phyloP scores from a whole-genome alignment of 73 alveolate species.

The Paramecium pentaurelia region DNA sequence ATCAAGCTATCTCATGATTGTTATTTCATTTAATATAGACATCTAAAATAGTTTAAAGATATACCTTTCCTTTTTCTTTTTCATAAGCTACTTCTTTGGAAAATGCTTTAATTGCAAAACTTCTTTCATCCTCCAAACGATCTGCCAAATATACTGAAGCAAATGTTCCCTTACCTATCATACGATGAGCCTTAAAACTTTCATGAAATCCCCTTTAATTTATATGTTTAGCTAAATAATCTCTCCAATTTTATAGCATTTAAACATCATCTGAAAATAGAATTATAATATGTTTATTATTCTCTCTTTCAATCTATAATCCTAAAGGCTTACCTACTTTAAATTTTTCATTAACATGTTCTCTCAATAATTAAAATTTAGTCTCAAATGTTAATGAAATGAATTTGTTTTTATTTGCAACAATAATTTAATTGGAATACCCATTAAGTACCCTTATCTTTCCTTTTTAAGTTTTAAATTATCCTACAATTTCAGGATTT shows the following conservation, averaged over 20 bases:
- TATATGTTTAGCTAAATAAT: slow-evolving; percentile 27
- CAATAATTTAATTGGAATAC: background rate
- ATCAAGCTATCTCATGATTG: slow-evolving; percentile 81
- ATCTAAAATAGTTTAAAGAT: slow-evolving; percentile 14
- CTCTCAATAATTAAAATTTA: background rate
- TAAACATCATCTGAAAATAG: slow-evolving; percentile 21
- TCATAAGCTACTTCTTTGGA: slow-evolving; percentile 54
- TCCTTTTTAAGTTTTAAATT: background rate
- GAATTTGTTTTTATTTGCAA: background rate
- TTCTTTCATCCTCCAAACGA: slow-evolving; percentile 57
- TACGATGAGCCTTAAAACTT: slow-evolving; percentile 36
- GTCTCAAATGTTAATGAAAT: slow-evolving; percentile 22
- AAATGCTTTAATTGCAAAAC: slow-evolving; percentile 59
- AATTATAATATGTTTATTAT: background rate
- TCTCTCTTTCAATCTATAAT: background rate
- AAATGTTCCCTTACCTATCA: slow-evolving; percentile 50
- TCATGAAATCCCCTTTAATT: slow-evolving; percentile 57
- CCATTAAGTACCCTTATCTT: background rate
- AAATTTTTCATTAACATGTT: background rate
- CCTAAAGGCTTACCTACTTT: slow-evolving; percentile 14
- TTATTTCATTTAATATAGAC: slow-evolving; percentile 85
- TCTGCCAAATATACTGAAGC: slow-evolving; percentile 61
- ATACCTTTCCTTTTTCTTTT: slow-evolving; percentile 55
- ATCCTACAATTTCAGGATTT: background rate
- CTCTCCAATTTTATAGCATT: slow-evolving; percentile 34